Conservation (phyloP, 169 alveolate genomes). For the Eimeria maxima region DNA sequence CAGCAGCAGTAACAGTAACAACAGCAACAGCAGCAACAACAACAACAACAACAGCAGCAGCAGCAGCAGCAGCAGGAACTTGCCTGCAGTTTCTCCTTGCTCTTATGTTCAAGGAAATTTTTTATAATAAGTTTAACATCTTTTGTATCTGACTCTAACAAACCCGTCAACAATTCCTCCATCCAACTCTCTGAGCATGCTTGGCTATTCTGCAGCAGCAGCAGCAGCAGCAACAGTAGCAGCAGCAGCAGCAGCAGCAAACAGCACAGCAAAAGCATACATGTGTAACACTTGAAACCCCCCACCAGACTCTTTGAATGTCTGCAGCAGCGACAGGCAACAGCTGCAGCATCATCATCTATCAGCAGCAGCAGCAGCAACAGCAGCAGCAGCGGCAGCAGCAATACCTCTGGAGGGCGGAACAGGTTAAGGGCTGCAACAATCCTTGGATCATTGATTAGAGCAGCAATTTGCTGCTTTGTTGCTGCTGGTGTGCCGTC, state of each 20-base stretch:
- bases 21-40: too few species aligned
- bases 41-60: too few species aligned
- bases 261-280: background rate
- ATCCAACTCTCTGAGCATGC: background rate
- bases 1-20: background rate
- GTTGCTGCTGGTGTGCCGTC: background rate
- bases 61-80: background rate
- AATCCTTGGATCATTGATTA: background rate
- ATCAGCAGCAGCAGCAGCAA: background rate
- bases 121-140: background rate
- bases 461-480: slow-evolving; percentile 28
- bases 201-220: slow-evolving; percentile 28
- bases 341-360: background rate
- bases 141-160: slow-evolving; percentile 45
- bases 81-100: slow-evolving; percentile 13
- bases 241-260: background rate
- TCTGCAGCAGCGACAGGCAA: background rate
- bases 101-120: background rate
- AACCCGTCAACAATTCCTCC: slow-evolving; percentile 33
- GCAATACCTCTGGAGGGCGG: slow-evolving; percentile 25
- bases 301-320: background rate
- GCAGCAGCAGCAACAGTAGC: slow-evolving; percentile 49
- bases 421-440: slow-evolving; percentile 38
- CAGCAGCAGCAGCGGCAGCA: background rate
- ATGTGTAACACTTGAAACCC: background rate